Conservation (phyloP, 257 asterid genomes). For the Nicotiana noctiflora region DNA sequence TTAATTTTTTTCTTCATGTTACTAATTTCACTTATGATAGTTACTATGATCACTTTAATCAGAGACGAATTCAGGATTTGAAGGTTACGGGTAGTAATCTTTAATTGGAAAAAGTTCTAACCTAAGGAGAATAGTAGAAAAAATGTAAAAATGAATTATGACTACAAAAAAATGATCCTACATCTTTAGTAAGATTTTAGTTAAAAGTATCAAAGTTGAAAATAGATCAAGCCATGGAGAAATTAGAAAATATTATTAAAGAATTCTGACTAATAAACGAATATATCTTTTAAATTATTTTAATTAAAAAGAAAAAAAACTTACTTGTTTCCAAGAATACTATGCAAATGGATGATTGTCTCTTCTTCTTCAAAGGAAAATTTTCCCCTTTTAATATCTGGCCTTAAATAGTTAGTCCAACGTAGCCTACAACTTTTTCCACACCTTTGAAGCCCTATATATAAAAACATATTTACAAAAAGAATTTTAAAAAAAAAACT, state of each 20-base stretch:
- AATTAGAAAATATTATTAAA: not conserved
- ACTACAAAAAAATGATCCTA: too few species aligned
- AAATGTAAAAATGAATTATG: too few species aligned
- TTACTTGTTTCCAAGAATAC: slow-evolving; percentile 77
- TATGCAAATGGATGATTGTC: slow-evolving; percentile 67
- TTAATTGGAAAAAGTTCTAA: too few species aligned
- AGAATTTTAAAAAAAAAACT: not conserved
- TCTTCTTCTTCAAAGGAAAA: slow-evolving; percentile 79
- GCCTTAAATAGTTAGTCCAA: slow-evolving; percentile 79
- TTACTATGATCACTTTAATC: too few species aligned
- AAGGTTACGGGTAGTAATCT: too few species aligned
- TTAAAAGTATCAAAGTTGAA: not conserved
- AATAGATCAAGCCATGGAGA: not conserved
- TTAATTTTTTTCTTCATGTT: too few species aligned
- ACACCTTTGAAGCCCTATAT: slow-evolving; percentile 63
- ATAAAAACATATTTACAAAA: not conserved
- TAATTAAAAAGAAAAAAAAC: not conserved
- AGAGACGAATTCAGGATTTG: too few species aligned
- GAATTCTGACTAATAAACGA: not conserved
- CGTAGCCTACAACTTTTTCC: slow-evolving; percentile 87
- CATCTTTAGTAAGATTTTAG: too few species aligned
- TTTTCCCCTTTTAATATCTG: slow-evolving; percentile 68
- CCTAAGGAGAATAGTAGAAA: too few species aligned
- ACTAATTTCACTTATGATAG: too few species aligned
- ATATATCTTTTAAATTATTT: not conserved